These are phyloP conservation scores for Talaromyces trachyspermus DNA, from an alignment of 495 filamentous ascomycete genomes.

Conservation along the genomic window DNA sequence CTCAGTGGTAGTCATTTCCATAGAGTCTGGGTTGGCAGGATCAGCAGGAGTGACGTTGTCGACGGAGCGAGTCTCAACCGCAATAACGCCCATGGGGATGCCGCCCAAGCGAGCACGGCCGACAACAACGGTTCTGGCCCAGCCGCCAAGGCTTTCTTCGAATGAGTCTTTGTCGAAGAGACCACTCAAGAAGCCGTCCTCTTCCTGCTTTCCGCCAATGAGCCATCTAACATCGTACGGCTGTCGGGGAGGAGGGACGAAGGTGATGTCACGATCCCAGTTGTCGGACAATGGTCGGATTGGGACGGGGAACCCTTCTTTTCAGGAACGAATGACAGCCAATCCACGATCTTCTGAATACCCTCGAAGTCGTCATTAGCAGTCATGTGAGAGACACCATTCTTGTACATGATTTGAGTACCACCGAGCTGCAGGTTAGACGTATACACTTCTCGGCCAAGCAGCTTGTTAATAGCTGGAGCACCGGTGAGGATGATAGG, in stretches of 20 bases:
- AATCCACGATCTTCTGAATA: conserved; percentile 95
- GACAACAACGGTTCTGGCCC: conserved; percentile 94
- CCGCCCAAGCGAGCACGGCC: conserved; percentile 94
- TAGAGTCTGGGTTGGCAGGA: conserved; percentile 95
- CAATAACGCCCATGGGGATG: conserved; percentile 98
- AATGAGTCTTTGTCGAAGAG: conserved; percentile 96
- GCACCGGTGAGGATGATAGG: conserved; percentile 98
- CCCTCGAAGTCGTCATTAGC: conserved; percentile 96
- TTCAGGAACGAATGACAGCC: conserved; percentile 94
- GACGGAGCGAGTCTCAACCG: conserved; percentile 87
- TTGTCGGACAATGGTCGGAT: conserved; percentile 75
- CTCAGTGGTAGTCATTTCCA: conserved; percentile 86
- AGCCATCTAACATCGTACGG: conserved; percentile 91
- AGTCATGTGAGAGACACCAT: conserved; percentile 98
- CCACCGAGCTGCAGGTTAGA: conserved; percentile 98
- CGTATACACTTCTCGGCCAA: conserved; percentile 96
- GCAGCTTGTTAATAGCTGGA: conserved; percentile 94
- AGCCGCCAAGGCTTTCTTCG: conserved; percentile 91
- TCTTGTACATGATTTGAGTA: conserved; percentile 99
- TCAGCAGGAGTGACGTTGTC: conserved; percentile 98
- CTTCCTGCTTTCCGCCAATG: conserved; percentile 83
- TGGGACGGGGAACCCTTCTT: conserved; percentile 85
- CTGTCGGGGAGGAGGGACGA: conserved; percentile 77
- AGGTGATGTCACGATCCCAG: conserved; percentile 90
- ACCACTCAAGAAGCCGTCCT: conserved; percentile 79